Percentiles rank a stretch among this genome's conserved stretches.
Conservation (phyloP, 2,329 filamentous ascomycete species). For the Trematosphaeria pertusa region DNA sequence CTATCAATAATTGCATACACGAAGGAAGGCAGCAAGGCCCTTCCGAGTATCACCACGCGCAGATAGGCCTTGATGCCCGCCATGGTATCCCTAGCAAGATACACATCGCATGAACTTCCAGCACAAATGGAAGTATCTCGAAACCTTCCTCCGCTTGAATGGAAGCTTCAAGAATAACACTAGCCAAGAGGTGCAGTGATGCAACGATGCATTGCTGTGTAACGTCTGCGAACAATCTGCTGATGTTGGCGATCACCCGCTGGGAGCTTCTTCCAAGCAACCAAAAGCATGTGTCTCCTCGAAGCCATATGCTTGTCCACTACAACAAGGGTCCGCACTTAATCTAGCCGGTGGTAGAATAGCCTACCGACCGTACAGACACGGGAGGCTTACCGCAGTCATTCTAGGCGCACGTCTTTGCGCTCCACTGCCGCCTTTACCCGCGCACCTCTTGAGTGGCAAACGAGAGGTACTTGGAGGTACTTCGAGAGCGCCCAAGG, state of each 20-base stretch:
- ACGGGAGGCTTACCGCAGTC: background rate
- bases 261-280: background rate
- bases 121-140: background rate
- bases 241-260: background rate
- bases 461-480: background rate
- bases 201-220: background rate
- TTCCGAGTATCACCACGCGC: background rate
- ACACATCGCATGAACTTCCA: background rate
- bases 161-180: background rate
- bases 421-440: background rate
- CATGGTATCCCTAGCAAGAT: too few relatives aligned
- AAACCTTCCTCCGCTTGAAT: slow-evolving; percentile 5
- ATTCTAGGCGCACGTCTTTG: too few relatives aligned
- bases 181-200: background rate
- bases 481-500: background rate
- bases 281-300: background rate
- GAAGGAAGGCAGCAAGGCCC: background rate
- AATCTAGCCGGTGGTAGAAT: slow-evolving; percentile 16
- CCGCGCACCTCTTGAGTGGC: background rate
- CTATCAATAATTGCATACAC: background rate
- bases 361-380: background rate
- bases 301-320: slow-evolving; percentile 2
- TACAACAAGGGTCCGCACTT: background rate
- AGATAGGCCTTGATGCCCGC: too few relatives aligned
- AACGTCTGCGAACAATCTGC: background rate